A percentile compares a stretch with the other conserved stretches of the same genome.
Evolutionary conservation across 2,329 filamentous ascomycete genomes (phyloP).

Genomic region (Dactylellina sp.): DNA sequence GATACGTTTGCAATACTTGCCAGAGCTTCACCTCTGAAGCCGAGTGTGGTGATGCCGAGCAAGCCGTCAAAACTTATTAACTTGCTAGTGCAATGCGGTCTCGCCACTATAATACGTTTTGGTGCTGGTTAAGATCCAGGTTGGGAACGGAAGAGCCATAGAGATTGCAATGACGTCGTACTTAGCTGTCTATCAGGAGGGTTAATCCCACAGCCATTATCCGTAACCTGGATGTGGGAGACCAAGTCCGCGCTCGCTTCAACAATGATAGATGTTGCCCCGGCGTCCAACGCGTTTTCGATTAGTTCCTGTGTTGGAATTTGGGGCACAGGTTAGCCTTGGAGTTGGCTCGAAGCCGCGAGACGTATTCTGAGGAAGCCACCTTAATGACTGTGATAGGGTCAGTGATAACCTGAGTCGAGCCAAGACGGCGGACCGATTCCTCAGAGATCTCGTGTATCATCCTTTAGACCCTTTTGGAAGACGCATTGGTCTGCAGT

Average conservation of each 20-base stretch:
- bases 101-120: constrained; percentile 65
- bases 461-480: constrained; percentile 1
- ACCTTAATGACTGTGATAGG: constrained; percentile 59
- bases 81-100: constrained; percentile 74
- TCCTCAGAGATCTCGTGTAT: constrained; percentile 52
- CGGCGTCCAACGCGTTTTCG: constrained; percentile 76
- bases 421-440: constrained; percentile 58
- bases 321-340: neutral
- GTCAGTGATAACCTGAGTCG: constrained; percentile 59
- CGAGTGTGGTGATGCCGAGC: constrained; percentile 70
- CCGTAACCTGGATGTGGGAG: constrained; percentile 73
- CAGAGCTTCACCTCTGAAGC: constrained; percentile 75
- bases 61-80: constrained; percentile 71
- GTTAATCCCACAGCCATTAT: constrained; percentile 74
- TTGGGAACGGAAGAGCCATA: too few species aligned
- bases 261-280: constrained; percentile 70
- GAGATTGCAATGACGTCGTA: neutral
- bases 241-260: constrained; percentile 72
- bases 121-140: neutral
- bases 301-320: constrained; percentile 68
- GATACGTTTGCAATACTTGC: constrained; percentile 73
- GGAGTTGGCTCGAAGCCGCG: neutral
- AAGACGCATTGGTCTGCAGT: neutral
- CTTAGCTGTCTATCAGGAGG: constrained; percentile 68
- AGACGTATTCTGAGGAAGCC: neutral